Base-by-base conservation (phyloP, 352 stramenopile species). In the Blastocystis sp. region DNA sequence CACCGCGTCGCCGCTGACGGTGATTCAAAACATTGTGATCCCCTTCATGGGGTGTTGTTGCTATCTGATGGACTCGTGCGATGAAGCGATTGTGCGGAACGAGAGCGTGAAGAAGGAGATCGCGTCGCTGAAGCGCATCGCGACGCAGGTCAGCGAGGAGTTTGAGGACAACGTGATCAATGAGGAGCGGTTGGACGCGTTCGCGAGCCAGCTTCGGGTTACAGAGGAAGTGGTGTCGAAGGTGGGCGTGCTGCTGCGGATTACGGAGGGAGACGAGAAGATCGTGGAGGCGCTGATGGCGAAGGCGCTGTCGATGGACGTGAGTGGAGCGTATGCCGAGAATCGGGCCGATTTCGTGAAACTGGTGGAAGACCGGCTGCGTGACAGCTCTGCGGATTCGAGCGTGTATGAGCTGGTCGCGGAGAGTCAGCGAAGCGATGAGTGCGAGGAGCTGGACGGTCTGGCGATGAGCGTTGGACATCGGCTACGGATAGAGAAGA, bases 271-370 rank as follows among this genome's bases (percentile, higher is more conserved):
- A 24, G 74, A 85, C 31, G 29, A 21, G 24, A n/a, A 4, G n/a
- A 37, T 85, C n/a, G 61, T 69, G 10, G 74, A 85, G n/a, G 45
- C 51, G 26, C 29, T 85, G 61, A 26, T 85, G 55, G 26, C n/a
- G 3, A 41, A 10, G 21, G 74, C 33, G 24, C 59, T 31, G 12
- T 16, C 21, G n/a, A 59, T 85, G 59, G 74, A 85, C 31, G 3
- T 63, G 29, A 45, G 24, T 12, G n/a, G n/a, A 10, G 31, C 41
- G 26, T 67, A 69, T 33, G 6, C n/a, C 29, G 16, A 19, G 37
- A 85, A 59, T 63, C 45, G 74, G 3, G 45, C 19, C 1, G 50
- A 62, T 6, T 29, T 85, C 13, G 24, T 69, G 26, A 4, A 19
- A 41, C 31, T 85, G 55, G 16, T 85, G n/a, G 6, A 41, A 31